These are phyloP conservation scores for Gossypium aridum DNA, from an alignment of 441 rosid species.

Conservation along the genomic window DNA sequence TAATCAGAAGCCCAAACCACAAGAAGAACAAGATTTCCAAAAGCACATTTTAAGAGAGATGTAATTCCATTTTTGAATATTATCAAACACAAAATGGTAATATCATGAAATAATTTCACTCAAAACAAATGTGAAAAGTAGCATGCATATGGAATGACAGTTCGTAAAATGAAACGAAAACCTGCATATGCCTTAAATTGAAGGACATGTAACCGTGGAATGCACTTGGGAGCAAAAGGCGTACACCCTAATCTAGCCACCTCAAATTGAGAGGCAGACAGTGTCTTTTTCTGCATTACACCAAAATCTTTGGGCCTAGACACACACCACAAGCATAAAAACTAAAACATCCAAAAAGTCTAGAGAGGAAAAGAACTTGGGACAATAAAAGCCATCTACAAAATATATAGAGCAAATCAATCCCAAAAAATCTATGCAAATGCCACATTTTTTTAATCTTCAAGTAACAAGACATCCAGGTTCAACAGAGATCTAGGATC, in stretches of 20 bases:
- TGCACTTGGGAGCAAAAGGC: not conserved
- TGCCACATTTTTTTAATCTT: not conserved
- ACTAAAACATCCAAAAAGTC: not conserved
- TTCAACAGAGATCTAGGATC: not conserved
- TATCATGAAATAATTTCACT: not conserved
- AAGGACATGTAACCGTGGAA: not conserved
- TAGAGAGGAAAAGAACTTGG: not conserved
- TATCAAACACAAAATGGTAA: not conserved
- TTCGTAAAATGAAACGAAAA: not conserved
- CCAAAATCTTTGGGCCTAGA: not conserved
- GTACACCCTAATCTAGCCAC: not conserved
- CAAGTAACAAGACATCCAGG: not conserved
- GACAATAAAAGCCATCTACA: conserved; percentile 2
- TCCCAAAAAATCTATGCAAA: not conserved
- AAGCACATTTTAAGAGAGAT: not conserved
- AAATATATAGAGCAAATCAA: not conserved
- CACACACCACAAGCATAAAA: not conserved
- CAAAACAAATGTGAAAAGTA: not conserved
- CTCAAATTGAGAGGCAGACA: not conserved
- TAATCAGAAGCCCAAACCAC: not conserved
- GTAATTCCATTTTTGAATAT: not conserved
- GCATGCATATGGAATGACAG: not conserved
- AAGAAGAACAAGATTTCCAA: not conserved
- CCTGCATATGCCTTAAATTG: not conserved
- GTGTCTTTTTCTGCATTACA: not conserved